These are phyloP conservation scores for Cymbidium sinense DNA, from an alignment of 106 monocot genomes.

Conservation along the genomic window DNA sequence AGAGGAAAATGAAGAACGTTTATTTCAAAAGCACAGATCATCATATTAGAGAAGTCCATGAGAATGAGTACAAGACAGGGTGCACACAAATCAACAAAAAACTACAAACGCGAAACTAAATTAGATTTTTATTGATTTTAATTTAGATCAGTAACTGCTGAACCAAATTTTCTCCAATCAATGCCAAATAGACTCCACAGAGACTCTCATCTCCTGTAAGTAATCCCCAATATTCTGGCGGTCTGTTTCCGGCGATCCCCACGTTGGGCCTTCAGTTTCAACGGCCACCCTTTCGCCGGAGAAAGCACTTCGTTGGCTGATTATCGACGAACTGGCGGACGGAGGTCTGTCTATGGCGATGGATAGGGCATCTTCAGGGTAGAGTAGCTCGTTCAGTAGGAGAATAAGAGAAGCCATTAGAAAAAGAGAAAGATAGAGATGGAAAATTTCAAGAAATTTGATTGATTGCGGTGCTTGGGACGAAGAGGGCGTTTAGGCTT, in stretches of 20 bases:
- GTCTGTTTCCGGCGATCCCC: background rate
- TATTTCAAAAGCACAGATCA: too few relatives aligned
- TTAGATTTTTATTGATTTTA: too few relatives aligned
- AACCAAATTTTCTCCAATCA: background rate
- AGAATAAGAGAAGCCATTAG: background rate
- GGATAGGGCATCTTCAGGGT: background rate
- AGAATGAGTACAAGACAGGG: too few relatives aligned
- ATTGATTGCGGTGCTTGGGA: background rate
- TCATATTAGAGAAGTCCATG: too few relatives aligned
- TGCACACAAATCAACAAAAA: too few relatives aligned
- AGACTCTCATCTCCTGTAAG: background rate
- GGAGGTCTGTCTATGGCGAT: background rate
- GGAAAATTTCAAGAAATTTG: background rate
- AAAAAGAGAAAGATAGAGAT: background rate
- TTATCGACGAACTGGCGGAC: background rate
- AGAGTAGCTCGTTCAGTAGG: background rate
- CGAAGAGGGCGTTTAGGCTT: background rate
- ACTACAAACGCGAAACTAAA: too few relatives aligned
- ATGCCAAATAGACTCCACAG: background rate
- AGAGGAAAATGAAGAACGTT: too few relatives aligned
- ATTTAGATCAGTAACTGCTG: background rate
- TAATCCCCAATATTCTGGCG: background rate
- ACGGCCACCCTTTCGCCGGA: background rate
- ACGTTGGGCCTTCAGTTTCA: background rate
- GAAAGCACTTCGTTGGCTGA: background rate